Evolutionary conservation across 2,329 filamentous ascomycete species (phyloP).

Genomic region (Neurospora sp.): DNA sequence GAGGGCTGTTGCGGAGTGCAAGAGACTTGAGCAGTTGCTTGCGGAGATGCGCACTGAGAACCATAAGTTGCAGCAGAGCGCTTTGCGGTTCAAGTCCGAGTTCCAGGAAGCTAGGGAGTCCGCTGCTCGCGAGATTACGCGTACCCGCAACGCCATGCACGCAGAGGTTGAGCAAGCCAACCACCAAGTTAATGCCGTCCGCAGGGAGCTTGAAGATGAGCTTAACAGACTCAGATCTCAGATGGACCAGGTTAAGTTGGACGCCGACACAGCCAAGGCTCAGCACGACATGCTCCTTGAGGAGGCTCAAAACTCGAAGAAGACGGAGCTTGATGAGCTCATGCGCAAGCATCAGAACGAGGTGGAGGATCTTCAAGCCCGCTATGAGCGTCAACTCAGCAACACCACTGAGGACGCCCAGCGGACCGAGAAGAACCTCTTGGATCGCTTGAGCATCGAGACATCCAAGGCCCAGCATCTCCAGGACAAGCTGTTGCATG

Average conservation of each 20-base stretch:
- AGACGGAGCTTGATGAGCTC: constrained; percentile 41
- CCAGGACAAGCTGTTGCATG: constrained; percentile 71
- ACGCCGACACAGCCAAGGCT: constrained; percentile 70
- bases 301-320: constrained; percentile 62
- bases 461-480: constrained; percentile 78
- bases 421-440: constrained; percentile 66
- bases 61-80: constrained; percentile 59
- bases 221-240: constrained; percentile 62
- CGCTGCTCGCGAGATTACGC: constrained; percentile 69
- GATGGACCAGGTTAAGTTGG: constrained; percentile 66
- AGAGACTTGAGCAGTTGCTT: constrained; percentile 46
- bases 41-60: constrained; percentile 55
- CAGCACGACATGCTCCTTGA: constrained; percentile 78
- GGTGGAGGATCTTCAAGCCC: constrained; percentile 63
- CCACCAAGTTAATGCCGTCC: constrained; percentile 73
- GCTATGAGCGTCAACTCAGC: constrained; percentile 63
- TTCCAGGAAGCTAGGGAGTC: constrained; percentile 75
- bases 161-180: constrained; percentile 75
- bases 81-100: constrained; percentile 65
- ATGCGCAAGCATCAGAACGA: constrained; percentile 54
- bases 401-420: constrained; percentile 74
- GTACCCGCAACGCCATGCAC: constrained; percentile 68
- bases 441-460: constrained; percentile 71
- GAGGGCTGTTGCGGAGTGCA: constrained; percentile 51
- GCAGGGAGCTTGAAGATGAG: constrained; percentile 73